Percentiles rank a stretch among this genome's conserved stretches.
Conservation (phyloP, 148 eudicot genomes). For the Amaranthus hypochondriacus region DNA sequence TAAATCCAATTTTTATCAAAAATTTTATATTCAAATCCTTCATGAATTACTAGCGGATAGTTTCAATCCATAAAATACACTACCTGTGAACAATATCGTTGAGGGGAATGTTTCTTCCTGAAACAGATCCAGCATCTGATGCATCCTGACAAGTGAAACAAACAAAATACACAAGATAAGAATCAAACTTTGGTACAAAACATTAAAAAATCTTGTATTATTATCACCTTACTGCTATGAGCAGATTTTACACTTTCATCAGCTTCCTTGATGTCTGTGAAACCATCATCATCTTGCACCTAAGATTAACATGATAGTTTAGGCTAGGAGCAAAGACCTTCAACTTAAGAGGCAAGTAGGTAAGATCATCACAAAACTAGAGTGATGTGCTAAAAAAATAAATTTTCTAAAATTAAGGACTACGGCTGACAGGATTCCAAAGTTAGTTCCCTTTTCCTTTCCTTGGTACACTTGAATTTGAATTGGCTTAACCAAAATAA, state of each 20-base stretch:
- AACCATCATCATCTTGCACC: constrained; percentile 87
- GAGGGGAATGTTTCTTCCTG: constrained; percentile 30
- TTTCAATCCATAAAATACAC: constrained; percentile 1
- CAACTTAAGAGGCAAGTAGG: constrained; percentile 6
- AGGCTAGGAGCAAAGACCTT: not conserved
- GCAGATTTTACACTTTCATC: constrained; percentile 47
- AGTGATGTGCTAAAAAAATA: not conserved
- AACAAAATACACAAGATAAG: constrained; percentile 9
- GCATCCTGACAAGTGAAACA: constrained; percentile 40
- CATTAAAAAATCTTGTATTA: not conserved
- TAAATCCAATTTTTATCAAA: no score
- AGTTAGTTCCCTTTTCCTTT: not conserved
- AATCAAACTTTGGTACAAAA: not conserved
- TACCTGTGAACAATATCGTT: constrained; percentile 41
- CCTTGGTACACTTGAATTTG: not conserved
- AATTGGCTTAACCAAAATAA: not conserved
- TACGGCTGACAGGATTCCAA: not conserved
- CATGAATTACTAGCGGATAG: constrained; percentile 1
- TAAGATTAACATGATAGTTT: constrained; percentile 24
- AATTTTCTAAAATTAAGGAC: not conserved
- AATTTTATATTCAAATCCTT: not conserved
- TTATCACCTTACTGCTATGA: constrained; percentile 44
- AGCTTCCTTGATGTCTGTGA: constrained; percentile 58
- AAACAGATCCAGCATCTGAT: constrained; percentile 33
- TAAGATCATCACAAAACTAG: constrained; percentile 13